Evolutionary conservation across 768 basidiomycete species (phyloP), one percentile per base, ranked within the genome.

Genomic region (Leccinum rimulosum): DNA sequence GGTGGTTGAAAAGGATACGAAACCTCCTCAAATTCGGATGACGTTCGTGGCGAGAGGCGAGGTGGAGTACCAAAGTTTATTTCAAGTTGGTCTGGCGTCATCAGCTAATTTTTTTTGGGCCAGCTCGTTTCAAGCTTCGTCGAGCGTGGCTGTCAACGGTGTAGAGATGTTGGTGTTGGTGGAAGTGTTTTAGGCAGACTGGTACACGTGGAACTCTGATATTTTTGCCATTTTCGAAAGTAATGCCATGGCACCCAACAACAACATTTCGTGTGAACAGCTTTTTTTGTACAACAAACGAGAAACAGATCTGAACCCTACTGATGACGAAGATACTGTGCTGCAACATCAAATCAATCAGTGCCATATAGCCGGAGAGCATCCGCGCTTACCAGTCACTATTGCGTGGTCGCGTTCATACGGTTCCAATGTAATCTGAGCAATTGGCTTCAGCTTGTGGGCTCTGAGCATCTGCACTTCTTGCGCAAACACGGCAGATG

Each of bases 361-460:
- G 12, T 33, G 27, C n/a, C 14, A 30, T 12, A 31, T 52, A 8
- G 17, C 25, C 10, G 25, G 43, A 58, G 25, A 36, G 6, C 3
- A 11, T 0, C 33, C 19, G 6, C 8, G 65, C 87, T 55, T 66
- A 90, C 88, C 91, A 59, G 88, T 84, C 22, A 94, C 89, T 89
- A 94, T 94, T 3, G 92, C 91, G 66, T 94, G 91, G 67, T 93
- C 92, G 70, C 91, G 82, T 74, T 94, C 91, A 67, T 94, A 93
- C 3, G 91, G 91, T 75, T 98, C 97, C 40, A 99, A 78, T 4
- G 96, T 97, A 2, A 98, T 86, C 78, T 98, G 96, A 72, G 98
- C 95, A 52, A 95, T 79, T 14, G 97, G 95, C 79, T 95, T 98
- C 78, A 99, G 87, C 66, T 85, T 87, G 69, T 79, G 81, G 50